These are phyloP conservation scores for Colletotrichum godetiae DNA, from an alignment of 2,329 filamentous ascomycete genomes.

Conservation along the genomic window DNA sequence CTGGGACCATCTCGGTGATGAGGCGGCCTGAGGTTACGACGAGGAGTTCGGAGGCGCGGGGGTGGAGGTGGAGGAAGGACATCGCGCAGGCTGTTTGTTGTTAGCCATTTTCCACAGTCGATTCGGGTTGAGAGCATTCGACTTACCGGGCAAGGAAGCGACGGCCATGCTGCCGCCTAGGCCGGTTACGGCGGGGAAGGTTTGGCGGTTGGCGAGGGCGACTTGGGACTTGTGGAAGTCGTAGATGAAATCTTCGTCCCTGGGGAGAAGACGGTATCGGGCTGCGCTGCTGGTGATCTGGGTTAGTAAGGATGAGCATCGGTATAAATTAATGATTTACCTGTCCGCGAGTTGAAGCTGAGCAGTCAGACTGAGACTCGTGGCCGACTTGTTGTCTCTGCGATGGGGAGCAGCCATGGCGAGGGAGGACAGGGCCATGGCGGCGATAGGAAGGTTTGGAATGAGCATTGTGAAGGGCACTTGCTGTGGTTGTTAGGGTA, in stretches of 20 bases:
- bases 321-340: background rate
- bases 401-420: background rate
- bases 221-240: background rate
- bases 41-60: conserved; percentile 56
- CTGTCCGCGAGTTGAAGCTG: background rate
- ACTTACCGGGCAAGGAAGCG: background rate
- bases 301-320: background rate
- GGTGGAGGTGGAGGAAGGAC: conserved; percentile 63
- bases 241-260: background rate
- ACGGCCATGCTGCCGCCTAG: background rate
- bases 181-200: background rate
- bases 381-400: background rate
- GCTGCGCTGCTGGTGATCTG: background rate
- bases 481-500: background rate
- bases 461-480: background rate
- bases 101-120: background rate
- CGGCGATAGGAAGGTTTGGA: background rate
- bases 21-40: conserved; percentile 54
- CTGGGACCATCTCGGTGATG: conserved; percentile 54
- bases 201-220: background rate
- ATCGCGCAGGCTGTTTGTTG: conserved; percentile 56
- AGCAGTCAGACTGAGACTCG: background rate
- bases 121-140: too few species aligned
- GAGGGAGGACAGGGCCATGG: background rate
- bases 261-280: background rate